phyloP scores from a whole-genome alignment of 228 moss, liverwort and hornwort genomes.

The Sphagnum magellanicum region DNA sequence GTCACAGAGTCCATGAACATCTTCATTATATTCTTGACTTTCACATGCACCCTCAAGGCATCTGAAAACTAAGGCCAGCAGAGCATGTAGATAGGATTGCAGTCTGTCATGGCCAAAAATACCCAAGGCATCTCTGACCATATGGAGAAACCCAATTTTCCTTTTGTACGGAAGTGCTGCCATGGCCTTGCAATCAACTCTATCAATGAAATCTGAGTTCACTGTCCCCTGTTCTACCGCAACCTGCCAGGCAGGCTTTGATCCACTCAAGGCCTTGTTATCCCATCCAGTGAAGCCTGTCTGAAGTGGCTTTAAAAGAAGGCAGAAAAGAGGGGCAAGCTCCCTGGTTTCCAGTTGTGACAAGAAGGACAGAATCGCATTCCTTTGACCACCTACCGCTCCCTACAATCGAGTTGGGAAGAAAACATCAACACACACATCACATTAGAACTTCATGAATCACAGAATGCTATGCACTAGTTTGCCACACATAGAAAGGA shows the following conservation, averaged over 20 bases:
- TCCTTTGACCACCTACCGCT: conserved; percentile 79
- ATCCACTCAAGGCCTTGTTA: conserved; percentile 14
- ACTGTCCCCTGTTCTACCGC: conserved; percentile 33
- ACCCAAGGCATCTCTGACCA: conserved; percentile 81
- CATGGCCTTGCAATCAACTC: conserved; percentile 45
- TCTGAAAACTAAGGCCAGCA: conserved; percentile 66
- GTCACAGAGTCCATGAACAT: conserved; percentile 4
- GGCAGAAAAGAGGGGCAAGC: conserved; percentile 67
- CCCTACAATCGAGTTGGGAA: conserved; percentile 24
- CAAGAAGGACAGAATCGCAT: conserved; percentile 85
- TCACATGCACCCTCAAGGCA: conserved; percentile 36
- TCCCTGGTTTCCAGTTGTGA: conserved; percentile 76
- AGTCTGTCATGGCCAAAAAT: conserved; percentile 71
- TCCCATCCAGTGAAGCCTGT: conserved; percentile 33
- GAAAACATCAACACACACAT: not conserved
- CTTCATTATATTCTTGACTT: conserved; percentile 10
- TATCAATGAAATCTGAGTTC: conserved; percentile 47
- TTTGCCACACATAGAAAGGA: too few relatives aligned
- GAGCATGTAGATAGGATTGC: conserved; percentile 61
- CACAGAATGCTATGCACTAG: too few relatives aligned
- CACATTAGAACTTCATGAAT: too few relatives aligned
- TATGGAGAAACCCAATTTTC: conserved; percentile 88
- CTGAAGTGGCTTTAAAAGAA: conserved; percentile 75
- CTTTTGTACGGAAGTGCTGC: conserved; percentile 65
- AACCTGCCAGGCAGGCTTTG: conserved; percentile 42